Evolutionary conservation across 148 eudicot genomes (phyloP), one percentile per base, ranked within the genome.

Genomic region (Mesembryanthemum crystallinum): DNA sequence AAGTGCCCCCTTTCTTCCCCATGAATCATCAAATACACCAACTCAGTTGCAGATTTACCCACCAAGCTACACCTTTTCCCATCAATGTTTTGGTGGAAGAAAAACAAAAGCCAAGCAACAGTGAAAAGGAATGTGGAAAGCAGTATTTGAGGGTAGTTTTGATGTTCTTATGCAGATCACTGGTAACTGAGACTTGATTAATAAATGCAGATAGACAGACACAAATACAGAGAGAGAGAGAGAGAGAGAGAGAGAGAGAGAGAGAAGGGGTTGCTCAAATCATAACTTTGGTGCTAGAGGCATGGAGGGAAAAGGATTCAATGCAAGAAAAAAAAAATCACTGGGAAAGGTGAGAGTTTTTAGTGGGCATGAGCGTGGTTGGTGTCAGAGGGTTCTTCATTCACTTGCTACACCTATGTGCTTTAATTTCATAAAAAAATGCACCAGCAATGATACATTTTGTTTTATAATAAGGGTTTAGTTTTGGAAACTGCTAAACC

Each of bases 1-100:
- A 91, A 63, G 52, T 77, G 58, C 88, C 77, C 64, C 76, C 73
- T 80, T 80, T 80, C 42, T 80, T 80, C 15, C 83, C 83, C 83
- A 80, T 80, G 20, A 43, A 64, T 71, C 71, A 68, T 75, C 79
- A 75, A 72, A 52, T 69, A 61, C 61, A 27, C 61, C 45, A 59
- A 15, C 23, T 14, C 29, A 73, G 51, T 29, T 73, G 27, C 35
- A 79, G 23, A 27, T 70, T 47, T 60, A 33, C 64, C 58, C 55
- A 55, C 52, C 69, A 73, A 59, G 28, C 51, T 79, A 74, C 51
- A 32, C 20, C 76, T 55, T 57, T 57, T 42, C 21, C 73, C 62
- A 67, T 76, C 54, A 76, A 23, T 30, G 51, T 59, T 17, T 27
- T 45, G 58, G 17, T 27, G 51, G 69, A 69, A 27, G 24, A 3